Percentiles rank a stretch among this genome's conserved stretches.
phyloP scores from a whole-genome alignment of 73 alveolate genomes.

The Diophrys appendiculata region DNA sequence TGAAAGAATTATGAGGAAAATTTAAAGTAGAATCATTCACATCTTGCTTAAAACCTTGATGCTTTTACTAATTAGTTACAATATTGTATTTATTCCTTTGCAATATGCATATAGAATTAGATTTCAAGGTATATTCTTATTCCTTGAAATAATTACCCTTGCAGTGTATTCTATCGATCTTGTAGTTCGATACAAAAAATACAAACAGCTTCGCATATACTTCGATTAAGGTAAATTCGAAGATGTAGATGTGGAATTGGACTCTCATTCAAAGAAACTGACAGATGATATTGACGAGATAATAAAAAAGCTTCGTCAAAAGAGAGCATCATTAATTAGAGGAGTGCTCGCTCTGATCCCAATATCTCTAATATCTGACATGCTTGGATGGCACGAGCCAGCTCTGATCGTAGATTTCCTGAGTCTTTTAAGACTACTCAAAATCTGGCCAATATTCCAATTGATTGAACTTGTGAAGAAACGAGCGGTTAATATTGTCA shows the following conservation, averaged over 20 bases:
- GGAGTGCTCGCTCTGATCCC: constrained; percentile 27
- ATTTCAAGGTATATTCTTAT: constrained; percentile 7
- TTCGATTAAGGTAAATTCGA: not conserved
- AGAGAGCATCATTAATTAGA: not conserved
- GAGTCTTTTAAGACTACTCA: constrained; percentile 30
- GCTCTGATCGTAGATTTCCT: constrained; percentile 16
- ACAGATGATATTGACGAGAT: constrained; percentile 12
- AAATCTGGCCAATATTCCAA: constrained; percentile 29
- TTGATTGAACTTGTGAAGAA: constrained; percentile 9
- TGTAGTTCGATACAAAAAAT: not conserved
- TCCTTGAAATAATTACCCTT: constrained; percentile 42
- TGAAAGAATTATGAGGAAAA: not conserved
- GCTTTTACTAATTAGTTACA: constrained; percentile 28
- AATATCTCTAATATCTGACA: constrained; percentile 28
- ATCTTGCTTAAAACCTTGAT: not conserved
- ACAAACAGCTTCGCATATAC: not conserved
- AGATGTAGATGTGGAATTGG: not conserved
- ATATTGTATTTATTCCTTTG: constrained; percentile 57
- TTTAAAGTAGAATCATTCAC: not conserved
- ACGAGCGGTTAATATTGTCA: constrained; percentile 16
- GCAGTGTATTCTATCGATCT: constrained; percentile 27
- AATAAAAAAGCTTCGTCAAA: constrained; percentile 4
- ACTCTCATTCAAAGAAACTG: not conserved
- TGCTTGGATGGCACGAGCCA: constrained; percentile 9
- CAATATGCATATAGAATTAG: constrained; percentile 42